phyloP scores from a whole-genome alignment of 768 basidiomycete species.

The Serpula lacrymans region DNA sequence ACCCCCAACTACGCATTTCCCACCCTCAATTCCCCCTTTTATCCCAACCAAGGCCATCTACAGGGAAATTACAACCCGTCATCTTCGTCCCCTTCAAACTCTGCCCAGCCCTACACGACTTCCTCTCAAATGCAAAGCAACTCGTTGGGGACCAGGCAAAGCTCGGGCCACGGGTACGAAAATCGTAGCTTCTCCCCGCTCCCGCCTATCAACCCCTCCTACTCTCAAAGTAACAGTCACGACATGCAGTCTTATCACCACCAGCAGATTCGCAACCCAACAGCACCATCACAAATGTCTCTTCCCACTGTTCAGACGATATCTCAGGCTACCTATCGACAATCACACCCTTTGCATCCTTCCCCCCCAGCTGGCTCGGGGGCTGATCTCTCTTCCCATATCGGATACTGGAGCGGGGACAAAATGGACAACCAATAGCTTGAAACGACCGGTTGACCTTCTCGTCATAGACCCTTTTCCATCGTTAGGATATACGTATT shows the following conservation, averaged over 20 bases:
- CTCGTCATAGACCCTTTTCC: no score
- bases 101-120: slow-evolving; percentile 27
- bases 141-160: slow-evolving; percentile 20
- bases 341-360: slow-evolving; percentile 16
- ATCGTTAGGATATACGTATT: no score
- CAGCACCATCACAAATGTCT: slow-evolving; percentile 5
- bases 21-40: slow-evolving; percentile 58
- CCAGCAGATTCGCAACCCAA: slow-evolving; percentile 22
- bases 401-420: slow-evolving; percentile 24
- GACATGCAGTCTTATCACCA: slow-evolving; percentile 22
- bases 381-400: slow-evolving; percentile 20
- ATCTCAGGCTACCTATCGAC: slow-evolving; percentile 22
- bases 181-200: slow-evolving; percentile 22
- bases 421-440: slow-evolving; percentile 11
- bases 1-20: slow-evolving; percentile 38
- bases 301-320: slow-evolving; percentile 20
- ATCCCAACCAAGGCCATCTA: slow-evolving; percentile 37
- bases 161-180: slow-evolving; percentile 16
- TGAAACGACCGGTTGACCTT: neutral
- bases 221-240: slow-evolving; percentile 12
- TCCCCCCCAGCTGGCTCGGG: slow-evolving; percentile 26
- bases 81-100: slow-evolving; percentile 24
- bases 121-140: slow-evolving; percentile 17
- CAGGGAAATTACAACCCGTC: slow-evolving; percentile 29
- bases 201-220: slow-evolving; percentile 24